phyloP scores from a whole-genome alignment of 495 filamentous ascomycete genomes.

The Penicillium herquei region DNA sequence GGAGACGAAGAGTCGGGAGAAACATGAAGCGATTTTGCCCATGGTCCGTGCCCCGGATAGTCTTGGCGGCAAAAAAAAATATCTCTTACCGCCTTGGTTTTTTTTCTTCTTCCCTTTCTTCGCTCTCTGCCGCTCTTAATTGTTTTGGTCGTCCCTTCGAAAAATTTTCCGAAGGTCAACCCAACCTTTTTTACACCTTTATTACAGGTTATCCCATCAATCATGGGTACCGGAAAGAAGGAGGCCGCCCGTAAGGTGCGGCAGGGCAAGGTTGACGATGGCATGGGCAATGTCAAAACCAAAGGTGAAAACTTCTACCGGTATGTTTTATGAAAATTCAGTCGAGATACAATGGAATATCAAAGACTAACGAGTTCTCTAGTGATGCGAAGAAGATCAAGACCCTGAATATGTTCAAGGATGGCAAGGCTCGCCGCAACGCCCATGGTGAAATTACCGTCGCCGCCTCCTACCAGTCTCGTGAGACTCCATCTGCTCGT shows the following conservation, averaged over 20 bases:
- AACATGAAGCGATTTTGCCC: conserved; percentile 44
- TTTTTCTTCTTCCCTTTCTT: conserved; percentile 30
- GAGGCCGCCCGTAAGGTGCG: conserved; percentile 76
- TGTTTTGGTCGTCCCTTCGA: conserved; percentile 28
- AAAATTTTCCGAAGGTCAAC: conserved; percentile 23
- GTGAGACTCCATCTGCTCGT: conserved; percentile 73
- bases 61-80: conserved; percentile 44
- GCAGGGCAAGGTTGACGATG: conserved; percentile 77
- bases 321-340: conserved; percentile 31
- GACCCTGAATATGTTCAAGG: conserved; percentile 82
- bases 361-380: conserved; percentile 17
- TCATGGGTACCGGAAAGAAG: conserved; percentile 96
- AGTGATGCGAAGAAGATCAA: conserved; percentile 83
- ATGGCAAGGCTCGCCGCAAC: conserved; percentile 74
- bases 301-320: conserved; percentile 98
- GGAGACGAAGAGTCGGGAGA: conserved; percentile 25
- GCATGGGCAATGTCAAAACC: conserved; percentile 83
- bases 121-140: conserved; percentile 38
- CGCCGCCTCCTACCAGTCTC: conserved; percentile 81
- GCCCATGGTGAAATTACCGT: conserved; percentile 72
- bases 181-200: conserved; percentile 14
- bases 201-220: conserved; percentile 25
- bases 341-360: background rate
- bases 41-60: conserved; percentile 40
- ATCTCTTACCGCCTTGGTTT: conserved; percentile 25